A percentile compares a stretch with the other conserved stretches of the same genome.
Conservation (phyloP, 177 flowering plant genomes). For the Vitis hybrid region DNA sequence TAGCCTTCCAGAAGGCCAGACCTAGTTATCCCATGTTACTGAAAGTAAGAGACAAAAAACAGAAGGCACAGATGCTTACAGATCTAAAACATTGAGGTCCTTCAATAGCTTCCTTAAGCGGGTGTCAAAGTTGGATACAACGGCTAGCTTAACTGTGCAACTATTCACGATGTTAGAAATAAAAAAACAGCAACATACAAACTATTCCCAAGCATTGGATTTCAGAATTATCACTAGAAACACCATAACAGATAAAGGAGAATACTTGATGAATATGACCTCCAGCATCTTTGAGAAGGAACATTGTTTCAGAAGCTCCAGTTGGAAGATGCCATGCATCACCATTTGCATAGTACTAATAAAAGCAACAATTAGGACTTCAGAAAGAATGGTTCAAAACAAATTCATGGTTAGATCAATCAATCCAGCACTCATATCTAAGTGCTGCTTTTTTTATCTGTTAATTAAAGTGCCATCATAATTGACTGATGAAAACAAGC, state of each 20-base stretch:
- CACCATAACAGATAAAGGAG: slow-evolving; percentile 11
- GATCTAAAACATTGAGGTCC: slow-evolving; percentile 68
- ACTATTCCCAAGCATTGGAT: not conserved
- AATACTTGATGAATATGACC: slow-evolving; percentile 50
- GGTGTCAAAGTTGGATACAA: slow-evolving; percentile 92
- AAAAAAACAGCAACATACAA: not conserved
- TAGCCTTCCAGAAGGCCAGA: too few species aligned
- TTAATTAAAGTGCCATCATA: not conserved
- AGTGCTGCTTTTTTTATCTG: too few species aligned
- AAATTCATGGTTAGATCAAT: not conserved
- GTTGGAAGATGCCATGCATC: slow-evolving; percentile 84
- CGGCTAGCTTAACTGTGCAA: slow-evolving; percentile 82
- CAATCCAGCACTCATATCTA: not conserved
- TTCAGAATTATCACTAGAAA: not conserved
- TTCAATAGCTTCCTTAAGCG: slow-evolving; percentile 85
- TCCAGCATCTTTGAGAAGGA: slow-evolving; percentile 72
- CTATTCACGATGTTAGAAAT: slow-evolving; percentile 10
- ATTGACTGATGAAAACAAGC: not conserved
- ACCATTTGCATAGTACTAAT: slow-evolving; percentile 80
- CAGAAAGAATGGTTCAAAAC: slow-evolving; percentile 13
- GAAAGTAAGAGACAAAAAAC: not conserved
- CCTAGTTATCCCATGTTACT: too few species aligned
- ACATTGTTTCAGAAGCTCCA: slow-evolving; percentile 62
- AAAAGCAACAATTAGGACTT: slow-evolving; percentile 15
- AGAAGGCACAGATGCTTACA: slow-evolving; percentile 43